Base-by-base conservation (phyloP, 1,284 basidiomycete species). In the Irpex sp. region DNA sequence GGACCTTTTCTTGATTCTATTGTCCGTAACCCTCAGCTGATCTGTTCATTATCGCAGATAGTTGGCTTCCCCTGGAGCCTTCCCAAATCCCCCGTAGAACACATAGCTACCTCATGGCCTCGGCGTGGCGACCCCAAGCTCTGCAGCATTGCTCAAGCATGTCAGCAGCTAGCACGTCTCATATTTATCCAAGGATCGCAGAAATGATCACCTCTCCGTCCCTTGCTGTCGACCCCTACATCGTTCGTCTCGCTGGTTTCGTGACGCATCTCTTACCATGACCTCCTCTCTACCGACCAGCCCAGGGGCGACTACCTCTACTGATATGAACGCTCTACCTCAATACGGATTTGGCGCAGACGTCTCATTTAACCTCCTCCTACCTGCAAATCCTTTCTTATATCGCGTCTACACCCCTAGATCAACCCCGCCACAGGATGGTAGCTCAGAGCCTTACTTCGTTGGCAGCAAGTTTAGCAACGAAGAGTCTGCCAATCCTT, bases 371-470 rank as follows among this genome's bases (percentile, higher is more conserved):
- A 81, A 84, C 62, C 77, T 75, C 54, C 82, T 92, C 40, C 74
- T 87, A 66, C 76, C 81, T 62, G 78, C 81, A 63, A 91, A 91
- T 71, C 85, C 81, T 40, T 91, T 90, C 75, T 81, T 92, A 68
- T 92, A 89, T 77, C 88, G 90, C 48, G 85, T 92, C 11, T 85
- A 92, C 72, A 90, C 89, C 31, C 90, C 90, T 34, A 89, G 85
- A 70, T 77, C 81, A 60, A 78, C 77, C 47, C 80, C 84, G 1
- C 81, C 83, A 26, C 79, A 80, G 67, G 76, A 79, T 68, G 83
- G 85, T 70, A 76, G 79, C 64, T 74, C 77, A 13, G 83, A 88
- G 71, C 81, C 85, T 4, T 86, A 81, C 70, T 90, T 92, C 65
- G 74, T 89, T 60, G 87, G 85, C 36, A 82, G 83, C 58, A 83